Evolutionary conservation across 306 rosid genomes (phyloP).

Genomic region (apple (Malus domestica)): ASM211411v1 NC_041797.1:8649001-8649500

Average conservation of each 20-base stretch:
- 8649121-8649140: background rate
- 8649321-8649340: background rate
- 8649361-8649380: background rate
- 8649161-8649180: background rate
- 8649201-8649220: background rate
- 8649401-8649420: background rate
- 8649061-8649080: too few species aligned
- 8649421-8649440: background rate
- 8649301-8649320: background rate
- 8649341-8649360: background rate
- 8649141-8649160: background rate
- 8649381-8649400: background rate
- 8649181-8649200: background rate
- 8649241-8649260: background rate
- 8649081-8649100: too few species aligned
- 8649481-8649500: background rate
- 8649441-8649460: accelerated
- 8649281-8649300: background rate
- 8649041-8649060: too few species aligned
- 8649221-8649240: background rate
- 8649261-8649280: background rate
- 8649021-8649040: too few species aligned
- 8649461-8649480: background rate
- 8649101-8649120: background rate
- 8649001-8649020: too few species aligned